These are phyloP conservation scores for Porphyridium purpureum DNA, from an alignment of 23 red algal species.

Conservation along the genomic window DNA sequence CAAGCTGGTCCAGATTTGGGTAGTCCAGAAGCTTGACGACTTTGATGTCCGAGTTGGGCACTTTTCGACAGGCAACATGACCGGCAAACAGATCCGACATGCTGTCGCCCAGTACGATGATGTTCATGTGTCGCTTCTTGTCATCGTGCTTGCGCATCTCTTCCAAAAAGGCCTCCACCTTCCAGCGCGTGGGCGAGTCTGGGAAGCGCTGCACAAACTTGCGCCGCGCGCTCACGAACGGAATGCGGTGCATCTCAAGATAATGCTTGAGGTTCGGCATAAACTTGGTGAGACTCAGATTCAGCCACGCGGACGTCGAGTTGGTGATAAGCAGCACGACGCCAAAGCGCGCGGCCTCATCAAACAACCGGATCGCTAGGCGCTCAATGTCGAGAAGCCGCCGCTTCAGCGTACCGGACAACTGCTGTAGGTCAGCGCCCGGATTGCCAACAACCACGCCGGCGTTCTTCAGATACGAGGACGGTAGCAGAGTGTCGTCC, in stretches of 20 bases:
- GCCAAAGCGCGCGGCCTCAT: background rate
- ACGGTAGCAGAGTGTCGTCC: slow-evolving; percentile 1
- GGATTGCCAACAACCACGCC: background rate
- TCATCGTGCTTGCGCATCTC: background rate
- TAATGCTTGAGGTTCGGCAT: background rate
- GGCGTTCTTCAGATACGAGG: background rate
- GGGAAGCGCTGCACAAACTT: background rate
- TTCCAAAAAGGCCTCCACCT: background rate
- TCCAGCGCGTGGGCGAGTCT: background rate
- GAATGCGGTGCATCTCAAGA: background rate
- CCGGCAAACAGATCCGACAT: background rate
- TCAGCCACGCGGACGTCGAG: slow-evolving; percentile 1
- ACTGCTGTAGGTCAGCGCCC: background rate
- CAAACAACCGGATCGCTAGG: background rate
- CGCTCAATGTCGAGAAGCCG: background rate
- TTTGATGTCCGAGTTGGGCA: background rate
- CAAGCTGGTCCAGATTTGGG: slow-evolving; percentile 1
- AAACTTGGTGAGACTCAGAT: background rate
- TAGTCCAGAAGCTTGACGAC: slow-evolving; percentile 4
- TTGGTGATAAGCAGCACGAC: slow-evolving; percentile 4
- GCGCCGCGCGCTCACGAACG: slow-evolving; percentile 3
- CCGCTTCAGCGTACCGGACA: background rate
- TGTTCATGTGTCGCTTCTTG: background rate
- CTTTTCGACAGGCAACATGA: background rate
- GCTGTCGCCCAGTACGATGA: slow-evolving; percentile 1